Evolutionary conservation across 2,329 filamentous ascomycete species (phyloP).

Genomic region (Zalaria obscura): DNA sequence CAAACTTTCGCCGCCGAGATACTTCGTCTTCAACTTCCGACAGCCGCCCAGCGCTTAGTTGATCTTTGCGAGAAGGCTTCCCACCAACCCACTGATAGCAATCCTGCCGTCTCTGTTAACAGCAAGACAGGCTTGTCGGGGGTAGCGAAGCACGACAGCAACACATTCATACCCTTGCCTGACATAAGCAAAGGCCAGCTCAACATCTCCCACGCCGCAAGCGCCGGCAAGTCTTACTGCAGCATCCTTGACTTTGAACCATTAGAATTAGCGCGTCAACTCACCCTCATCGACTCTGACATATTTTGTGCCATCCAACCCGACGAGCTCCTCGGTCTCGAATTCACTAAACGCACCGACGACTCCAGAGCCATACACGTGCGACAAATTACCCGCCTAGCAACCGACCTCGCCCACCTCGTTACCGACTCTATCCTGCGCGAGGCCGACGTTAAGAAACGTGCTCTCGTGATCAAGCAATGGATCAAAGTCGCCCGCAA

Average conservation of each 20-base stretch:
- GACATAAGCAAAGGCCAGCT: slow-evolving; percentile 66
- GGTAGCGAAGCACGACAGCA: neutral
- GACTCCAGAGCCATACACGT: slow-evolving; percentile 62
- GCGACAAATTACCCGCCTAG: slow-evolving; percentile 82
- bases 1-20: slow-evolving; percentile 65
- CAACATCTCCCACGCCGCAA: slow-evolving; percentile 19
- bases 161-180: slow-evolving; percentile 30
- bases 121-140: slow-evolving; percentile 68
- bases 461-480: slow-evolving; percentile 82
- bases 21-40: slow-evolving; percentile 54
- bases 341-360: slow-evolving; percentile 79
- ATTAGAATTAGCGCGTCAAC: slow-evolving; percentile 76
- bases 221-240: slow-evolving; percentile 29
- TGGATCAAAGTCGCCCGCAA: slow-evolving; percentile 92
- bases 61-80: slow-evolving; percentile 62
- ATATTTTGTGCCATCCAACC: slow-evolving; percentile 88
- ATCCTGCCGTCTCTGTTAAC: slow-evolving; percentile 62
- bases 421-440: slow-evolving; percentile 87
- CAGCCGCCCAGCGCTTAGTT: slow-evolving; percentile 63
- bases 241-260: slow-evolving; percentile 84
- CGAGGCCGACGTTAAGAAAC: slow-evolving; percentile 81
- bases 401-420: slow-evolving; percentile 82
- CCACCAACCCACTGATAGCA: slow-evolving; percentile 24
- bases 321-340: slow-evolving; percentile 78
- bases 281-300: slow-evolving; percentile 81